phyloP scores from a whole-genome alignment of 495 filamentous ascomycete genomes.

The Amniculicola lignicola region DNA sequence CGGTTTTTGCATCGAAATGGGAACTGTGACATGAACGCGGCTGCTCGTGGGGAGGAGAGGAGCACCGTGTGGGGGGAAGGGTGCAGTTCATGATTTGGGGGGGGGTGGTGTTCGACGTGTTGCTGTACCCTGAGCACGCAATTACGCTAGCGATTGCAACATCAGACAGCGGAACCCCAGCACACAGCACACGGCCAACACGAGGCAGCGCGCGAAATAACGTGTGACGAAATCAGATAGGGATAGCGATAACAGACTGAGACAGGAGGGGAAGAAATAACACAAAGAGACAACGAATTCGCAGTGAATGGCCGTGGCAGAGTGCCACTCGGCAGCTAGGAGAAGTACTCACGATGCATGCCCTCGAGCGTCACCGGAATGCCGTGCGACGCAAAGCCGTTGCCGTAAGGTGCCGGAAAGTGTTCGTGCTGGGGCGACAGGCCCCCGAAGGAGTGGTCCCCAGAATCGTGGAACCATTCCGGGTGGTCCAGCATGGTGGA shows the following conservation, averaged over 20 bases:
- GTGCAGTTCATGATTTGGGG: too few species aligned
- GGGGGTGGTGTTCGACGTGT: too few species aligned
- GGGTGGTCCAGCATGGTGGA: constrained; percentile 14
- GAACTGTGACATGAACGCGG: neutral
- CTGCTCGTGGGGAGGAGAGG: constrained; percentile 13
- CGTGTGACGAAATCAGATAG: neutral
- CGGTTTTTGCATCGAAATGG: constrained; percentile 9
- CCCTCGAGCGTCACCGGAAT: constrained; percentile 1
- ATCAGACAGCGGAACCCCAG: constrained; percentile 12
- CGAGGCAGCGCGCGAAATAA: neutral
- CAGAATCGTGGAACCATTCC: constrained; percentile 17
- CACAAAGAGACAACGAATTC: neutral
- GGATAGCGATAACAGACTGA: neutral
- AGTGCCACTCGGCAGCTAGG: too few species aligned
- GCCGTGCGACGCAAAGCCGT: constrained; percentile 9
- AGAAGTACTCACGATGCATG: constrained; percentile 3
- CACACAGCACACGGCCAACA: neutral
- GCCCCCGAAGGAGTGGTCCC: neutral
- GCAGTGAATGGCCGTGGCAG: neutral
- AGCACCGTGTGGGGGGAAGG: constrained; percentile 10
- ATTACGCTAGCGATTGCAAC: constrained; percentile 28
- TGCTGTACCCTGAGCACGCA: constrained; percentile 6
- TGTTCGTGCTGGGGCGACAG: constrained; percentile 17
- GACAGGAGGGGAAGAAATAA: constrained; percentile 1
- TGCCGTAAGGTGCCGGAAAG: neutral